These are phyloP conservation scores for Jaltomata sinuosa DNA, from an alignment of 257 asterid species.

Conservation along the genomic window DNA sequence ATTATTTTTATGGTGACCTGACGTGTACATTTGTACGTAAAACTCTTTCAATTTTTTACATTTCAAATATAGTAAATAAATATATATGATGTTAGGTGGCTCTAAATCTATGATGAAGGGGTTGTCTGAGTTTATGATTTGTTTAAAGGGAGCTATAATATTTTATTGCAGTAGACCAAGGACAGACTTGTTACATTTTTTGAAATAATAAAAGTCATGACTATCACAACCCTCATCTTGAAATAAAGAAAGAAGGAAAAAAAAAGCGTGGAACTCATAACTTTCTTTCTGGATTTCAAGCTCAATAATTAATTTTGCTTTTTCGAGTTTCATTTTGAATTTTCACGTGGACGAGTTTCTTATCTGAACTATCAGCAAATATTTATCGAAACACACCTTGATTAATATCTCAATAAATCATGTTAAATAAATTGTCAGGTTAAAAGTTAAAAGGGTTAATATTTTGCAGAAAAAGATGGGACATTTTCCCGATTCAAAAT, in stretches of 20 bases:
- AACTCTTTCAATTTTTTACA: neutral
- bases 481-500: too few relatives aligned
- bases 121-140: neutral
- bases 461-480: too few relatives aligned
- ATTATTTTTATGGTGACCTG: neutral
- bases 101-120: neutral
- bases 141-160: neutral
- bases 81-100: neutral
- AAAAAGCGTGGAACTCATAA: neutral
- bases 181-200: neutral
- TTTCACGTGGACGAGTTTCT: too few relatives aligned
- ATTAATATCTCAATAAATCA: too few relatives aligned
- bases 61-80: neutral
- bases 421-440: too few relatives aligned
- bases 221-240: too few relatives aligned
- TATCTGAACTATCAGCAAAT: too few relatives aligned
- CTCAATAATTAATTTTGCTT: too few relatives aligned
- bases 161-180: neutral
- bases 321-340: too few relatives aligned
- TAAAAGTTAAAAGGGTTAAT: too few relatives aligned
- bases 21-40: neutral
- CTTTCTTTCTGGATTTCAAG: too few relatives aligned
- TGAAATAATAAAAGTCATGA: neutral
- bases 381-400: too few relatives aligned
- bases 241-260: neutral